phyloP scores from a whole-genome alignment of 495 filamentous ascomycete genomes.

The Aspergillus kassunensis region DNA sequence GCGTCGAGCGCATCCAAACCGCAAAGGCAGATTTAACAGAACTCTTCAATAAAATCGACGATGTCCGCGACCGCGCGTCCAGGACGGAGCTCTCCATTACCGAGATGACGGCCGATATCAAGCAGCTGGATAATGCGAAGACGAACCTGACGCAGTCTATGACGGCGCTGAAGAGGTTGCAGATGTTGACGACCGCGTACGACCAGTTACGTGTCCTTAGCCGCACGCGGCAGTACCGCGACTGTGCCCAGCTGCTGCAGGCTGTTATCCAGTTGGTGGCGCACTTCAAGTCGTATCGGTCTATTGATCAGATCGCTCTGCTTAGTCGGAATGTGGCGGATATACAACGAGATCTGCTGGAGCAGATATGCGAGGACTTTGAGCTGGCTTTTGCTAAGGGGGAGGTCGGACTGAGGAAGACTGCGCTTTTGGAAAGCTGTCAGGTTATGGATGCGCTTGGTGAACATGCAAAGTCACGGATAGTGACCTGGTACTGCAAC shows the following conservation, averaged over 20 bases:
- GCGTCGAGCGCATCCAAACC: constrained; percentile 81
- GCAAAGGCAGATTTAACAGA: constrained; percentile 85
- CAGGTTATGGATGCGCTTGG: constrained; percentile 93
- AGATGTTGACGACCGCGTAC: constrained; percentile 98
- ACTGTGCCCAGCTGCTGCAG: constrained; percentile 92
- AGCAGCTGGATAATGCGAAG: constrained; percentile 94
- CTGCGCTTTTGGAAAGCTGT: constrained; percentile 79
- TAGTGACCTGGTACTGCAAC: constrained; percentile 97
- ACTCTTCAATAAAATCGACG: constrained; percentile 94
- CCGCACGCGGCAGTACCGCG: constrained; percentile 85
- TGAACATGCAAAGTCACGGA: constrained; percentile 74
- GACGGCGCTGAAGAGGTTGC: constrained; percentile 93
- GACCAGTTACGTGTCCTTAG: constrained; percentile 86
- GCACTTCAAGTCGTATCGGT: constrained; percentile 97
- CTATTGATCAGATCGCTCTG: constrained; percentile 95
- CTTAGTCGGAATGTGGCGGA: constrained; percentile 91
- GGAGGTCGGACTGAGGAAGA: constrained; percentile 67
- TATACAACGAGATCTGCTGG: constrained; percentile 86
- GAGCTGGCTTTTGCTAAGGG: constrained; percentile 91
- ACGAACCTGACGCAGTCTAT: constrained; percentile 94
- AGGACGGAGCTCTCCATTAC: constrained; percentile 95
- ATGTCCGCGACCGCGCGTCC: constrained; percentile 81
- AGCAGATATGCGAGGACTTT: constrained; percentile 98
- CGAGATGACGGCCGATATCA: constrained; percentile 99
- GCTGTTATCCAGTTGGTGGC: constrained; percentile 97